These are phyloP conservation scores for Neopestalotiopsis sp. DNA, from an alignment of 2,329 filamentous ascomycete genomes.

Conservation along the genomic window DNA sequence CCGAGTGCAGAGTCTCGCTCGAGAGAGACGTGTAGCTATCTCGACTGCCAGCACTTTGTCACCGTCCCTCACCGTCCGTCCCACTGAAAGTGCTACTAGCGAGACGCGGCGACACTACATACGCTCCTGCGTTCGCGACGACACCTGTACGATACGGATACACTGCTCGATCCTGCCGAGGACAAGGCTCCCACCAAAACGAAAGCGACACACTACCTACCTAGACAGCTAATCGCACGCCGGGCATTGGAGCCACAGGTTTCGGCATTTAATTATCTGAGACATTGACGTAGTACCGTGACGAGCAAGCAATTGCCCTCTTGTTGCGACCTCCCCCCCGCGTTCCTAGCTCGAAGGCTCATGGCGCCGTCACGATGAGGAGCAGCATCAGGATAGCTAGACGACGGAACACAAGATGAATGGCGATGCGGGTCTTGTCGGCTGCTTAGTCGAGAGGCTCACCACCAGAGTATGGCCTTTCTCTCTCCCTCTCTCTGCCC, in stretches of 20 bases:
- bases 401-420: conserved; percentile 55
- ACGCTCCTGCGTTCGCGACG: neutral
- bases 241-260: neutral
- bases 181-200: neutral
- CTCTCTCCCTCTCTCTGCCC: conserved; percentile 17
- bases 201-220: neutral
- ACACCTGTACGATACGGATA: neutral
- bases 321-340: neutral
- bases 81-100: neutral
- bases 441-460: conserved; percentile 67
- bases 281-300: conserved; percentile 2
- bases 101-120: neutral
- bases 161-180: neutral
- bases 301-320: conserved; percentile 3
- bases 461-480: conserved; percentile 59
- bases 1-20: neutral
- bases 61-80: conserved; percentile 2
- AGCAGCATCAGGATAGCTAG: conserved; percentile 35
- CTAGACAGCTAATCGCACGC: neutral
- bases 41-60: neutral
- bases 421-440: conserved; percentile 64
- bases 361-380: conserved; percentile 42
- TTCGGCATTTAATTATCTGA: neutral
- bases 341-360: conserved; percentile 12
- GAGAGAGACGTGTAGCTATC: neutral